phyloP scores from a whole-genome alignment of 2,329 filamentous ascomycete genomes.

The Trichoderma sp. region DNA sequence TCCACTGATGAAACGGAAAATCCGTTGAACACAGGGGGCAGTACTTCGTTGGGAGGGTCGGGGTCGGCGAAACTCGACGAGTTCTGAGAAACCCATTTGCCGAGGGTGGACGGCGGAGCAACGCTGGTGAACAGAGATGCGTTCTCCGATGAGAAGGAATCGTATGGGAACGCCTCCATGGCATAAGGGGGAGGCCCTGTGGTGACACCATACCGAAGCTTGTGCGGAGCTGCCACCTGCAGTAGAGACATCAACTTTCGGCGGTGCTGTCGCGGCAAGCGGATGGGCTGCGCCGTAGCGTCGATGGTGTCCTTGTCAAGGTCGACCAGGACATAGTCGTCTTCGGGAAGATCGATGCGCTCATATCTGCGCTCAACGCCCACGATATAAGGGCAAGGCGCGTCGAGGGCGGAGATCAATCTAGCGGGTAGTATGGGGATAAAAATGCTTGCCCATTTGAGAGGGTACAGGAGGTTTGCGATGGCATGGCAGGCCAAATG shows the following conservation, averaged over 20 bases:
- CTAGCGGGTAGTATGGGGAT: constrained; percentile 89
- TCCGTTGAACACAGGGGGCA: constrained; percentile 82
- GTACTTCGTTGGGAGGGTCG: constrained; percentile 53
- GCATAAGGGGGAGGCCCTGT: constrained; percentile 91
- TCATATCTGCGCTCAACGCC: constrained; percentile 93
- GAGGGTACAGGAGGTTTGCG: constrained; percentile 79
- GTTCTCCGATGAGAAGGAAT: constrained; percentile 87
- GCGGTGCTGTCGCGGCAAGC: constrained; percentile 83
- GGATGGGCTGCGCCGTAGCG: constrained; percentile 74
- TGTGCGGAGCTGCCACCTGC: constrained; percentile 87
- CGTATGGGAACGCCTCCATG: constrained; percentile 87
- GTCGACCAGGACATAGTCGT: constrained; percentile 94
- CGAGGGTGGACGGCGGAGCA: constrained; percentile 70
- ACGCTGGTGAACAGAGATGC: constrained; percentile 74
- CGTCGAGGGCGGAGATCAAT: constrained; percentile 86
- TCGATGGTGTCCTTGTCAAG: constrained; percentile 90
- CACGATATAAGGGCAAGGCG: constrained; percentile 95
- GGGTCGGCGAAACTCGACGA: constrained; percentile 82
- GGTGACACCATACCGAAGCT: constrained; percentile 80
- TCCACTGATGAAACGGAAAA: constrained; percentile 78
- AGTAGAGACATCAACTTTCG: constrained; percentile 86
- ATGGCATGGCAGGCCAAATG: constrained; percentile 90
- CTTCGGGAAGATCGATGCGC: constrained; percentile 80
- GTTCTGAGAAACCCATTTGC: constrained; percentile 85
- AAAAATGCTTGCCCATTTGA: constrained; percentile 92